Base-by-base conservation (phyloP, 2,329 filamentous ascomycete species). In the Diaporthe capsici region DNA sequence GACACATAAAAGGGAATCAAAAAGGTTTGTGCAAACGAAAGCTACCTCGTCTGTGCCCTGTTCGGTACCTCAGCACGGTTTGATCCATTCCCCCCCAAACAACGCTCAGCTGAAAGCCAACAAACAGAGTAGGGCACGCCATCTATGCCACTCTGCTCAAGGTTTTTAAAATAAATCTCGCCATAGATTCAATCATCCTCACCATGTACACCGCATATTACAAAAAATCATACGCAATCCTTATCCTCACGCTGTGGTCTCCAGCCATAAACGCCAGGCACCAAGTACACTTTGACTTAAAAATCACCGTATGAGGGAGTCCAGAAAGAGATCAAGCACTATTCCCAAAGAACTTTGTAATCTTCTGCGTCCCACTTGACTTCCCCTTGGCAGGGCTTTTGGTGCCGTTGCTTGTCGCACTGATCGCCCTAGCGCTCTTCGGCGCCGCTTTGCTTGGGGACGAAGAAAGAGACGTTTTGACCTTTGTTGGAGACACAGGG, bases 271-370 rank as follows among this genome's bases (percentile, higher is more conserved):
- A 55, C 71, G n/a, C 71, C 57, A 31, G n/a, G 5, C 28, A 44
- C n/a, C 44, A 22, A 44, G 44, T 9, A 28, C n/a, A 34, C 20
- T 0, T 12, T 3, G 9, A 53, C 4, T 22, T 10, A 34, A 31
- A 1, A 53, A 31, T 6, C 82, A 77, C 3, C 78, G 77, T 15
- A 25, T 13, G 1, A 44, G 1, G 12, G 20, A 61, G 20, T 1
- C 13, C 3, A 42, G 5, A 15, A 49, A 17, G 7, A 15, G 2
- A 49, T 84, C 79, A 87, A 13, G 85, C 82, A 75, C 85, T 86
- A 71, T 86, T 87, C 31, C 81, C 83, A 77, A 88, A 88, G 77
- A 87, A 88, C 75, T 84, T 87, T 0, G 86, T 87, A 37, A 88
- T 88, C 79, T 89, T 89, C 76, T 85, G 85, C 25, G 82, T 85